A percentile compares a stretch with the other conserved stretches of the same genome.
phyloP scores from a whole-genome alignment of 305 asterid genomes.

The Striga hermonthica region DNA sequence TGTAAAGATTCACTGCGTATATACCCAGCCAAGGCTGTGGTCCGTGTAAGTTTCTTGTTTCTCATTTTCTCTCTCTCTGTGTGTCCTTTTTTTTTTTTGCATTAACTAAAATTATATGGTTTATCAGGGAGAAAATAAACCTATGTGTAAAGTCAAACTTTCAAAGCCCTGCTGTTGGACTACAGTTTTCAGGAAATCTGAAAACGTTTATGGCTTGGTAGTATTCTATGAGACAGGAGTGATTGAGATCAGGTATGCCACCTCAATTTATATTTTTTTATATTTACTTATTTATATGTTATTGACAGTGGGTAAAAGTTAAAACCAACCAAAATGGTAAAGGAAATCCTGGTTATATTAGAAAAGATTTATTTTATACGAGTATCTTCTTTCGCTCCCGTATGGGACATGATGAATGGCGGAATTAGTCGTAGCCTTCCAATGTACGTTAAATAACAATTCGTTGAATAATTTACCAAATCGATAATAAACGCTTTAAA shows the following conservation, averaged over 20 bases:
- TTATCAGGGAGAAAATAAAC: conserved; percentile 67
- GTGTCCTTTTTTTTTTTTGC: conserved; percentile 12
- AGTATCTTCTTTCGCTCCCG: not conserved
- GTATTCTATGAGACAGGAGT: conserved; percentile 73
- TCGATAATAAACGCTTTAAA: not conserved
- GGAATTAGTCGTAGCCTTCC: not conserved
- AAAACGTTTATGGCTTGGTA: conserved; percentile 51
- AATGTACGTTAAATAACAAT: not conserved
- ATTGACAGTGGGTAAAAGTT: not conserved
- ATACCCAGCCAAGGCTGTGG: conserved; percentile 58
- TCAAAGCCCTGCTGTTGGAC: conserved; percentile 80
- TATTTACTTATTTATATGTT: not conserved
- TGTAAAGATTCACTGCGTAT: conserved; percentile 56
- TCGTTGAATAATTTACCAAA: not conserved
- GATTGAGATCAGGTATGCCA: conserved; percentile 69
- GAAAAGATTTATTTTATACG: not conserved
- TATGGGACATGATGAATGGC: not conserved
- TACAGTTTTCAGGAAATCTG: conserved; percentile 52
- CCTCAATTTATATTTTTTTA: conserved; percentile 29
- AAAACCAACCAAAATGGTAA: not conserved
- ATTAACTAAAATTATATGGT: conserved; percentile 29
- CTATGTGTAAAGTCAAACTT: conserved; percentile 62
- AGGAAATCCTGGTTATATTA: not conserved
- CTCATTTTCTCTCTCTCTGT: conserved; percentile 28
- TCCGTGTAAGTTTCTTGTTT: conserved; percentile 51